phyloP scores from a whole-genome alignment of 257 asterid species.

The Nicotiana tabacum region DNA sequence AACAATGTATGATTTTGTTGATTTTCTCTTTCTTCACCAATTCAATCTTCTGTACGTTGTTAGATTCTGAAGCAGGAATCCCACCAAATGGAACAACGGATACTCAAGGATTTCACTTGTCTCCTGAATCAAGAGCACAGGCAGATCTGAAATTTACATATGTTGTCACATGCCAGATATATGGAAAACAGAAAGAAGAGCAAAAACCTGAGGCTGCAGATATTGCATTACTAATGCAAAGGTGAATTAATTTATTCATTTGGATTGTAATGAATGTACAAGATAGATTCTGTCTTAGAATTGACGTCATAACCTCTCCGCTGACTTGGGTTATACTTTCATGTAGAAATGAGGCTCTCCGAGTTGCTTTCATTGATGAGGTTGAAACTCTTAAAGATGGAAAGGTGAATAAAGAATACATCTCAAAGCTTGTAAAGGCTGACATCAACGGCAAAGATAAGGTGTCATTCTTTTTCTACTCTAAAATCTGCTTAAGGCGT shows the following conservation, averaged over 20 bases:
- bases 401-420: slow-evolving; percentile 68
- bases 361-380: slow-evolving; percentile 89
- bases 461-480: slow-evolving; percentile 33
- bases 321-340: not conserved
- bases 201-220: slow-evolving; percentile 98
- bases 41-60: slow-evolving; percentile 15
- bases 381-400: slow-evolving; percentile 93
- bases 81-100: slow-evolving; percentile 43
- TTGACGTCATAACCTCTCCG: not conserved
- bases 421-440: slow-evolving; percentile 93
- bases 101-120: slow-evolving; percentile 77
- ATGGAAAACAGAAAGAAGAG: slow-evolving; percentile 95
- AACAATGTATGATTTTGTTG: not conserved
- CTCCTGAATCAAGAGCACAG: slow-evolving; percentile 97
- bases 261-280: not conserved
- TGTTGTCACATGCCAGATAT: slow-evolving; percentile 96
- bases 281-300: not conserved
- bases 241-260: slow-evolving; percentile 35
- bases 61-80: slow-evolving; percentile 70
- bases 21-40: not conserved
- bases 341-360: slow-evolving; percentile 92
- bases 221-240: slow-evolving; percentile 94
- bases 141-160: slow-evolving; percentile 94
- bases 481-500: not conserved
- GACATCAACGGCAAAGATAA: slow-evolving; percentile 93